Percentiles rank a stretch among this genome's conserved stretches.
Evolutionary conservation across 495 filamentous ascomycete species (phyloP).

Genomic region (Penicillium soppii): DNA sequence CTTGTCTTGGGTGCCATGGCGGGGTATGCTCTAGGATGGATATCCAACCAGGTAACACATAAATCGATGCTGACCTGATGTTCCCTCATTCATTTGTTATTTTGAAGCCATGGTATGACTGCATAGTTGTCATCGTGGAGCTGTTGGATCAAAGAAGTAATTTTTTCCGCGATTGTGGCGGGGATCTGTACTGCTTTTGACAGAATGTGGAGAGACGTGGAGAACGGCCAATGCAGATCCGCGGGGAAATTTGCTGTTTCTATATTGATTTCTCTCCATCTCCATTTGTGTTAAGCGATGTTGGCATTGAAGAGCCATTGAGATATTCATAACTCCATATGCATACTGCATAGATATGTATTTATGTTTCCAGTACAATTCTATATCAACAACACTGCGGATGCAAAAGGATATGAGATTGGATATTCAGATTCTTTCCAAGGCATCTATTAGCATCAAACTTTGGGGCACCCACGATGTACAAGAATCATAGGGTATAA

Average conservation of each 20-base stretch:
- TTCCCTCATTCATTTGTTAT: not conserved
- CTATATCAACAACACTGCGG: no score
- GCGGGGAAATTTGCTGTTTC: conserved; percentile 8
- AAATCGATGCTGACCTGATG: conserved; percentile 5
- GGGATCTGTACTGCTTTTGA: not conserved
- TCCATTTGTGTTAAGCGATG: no score
- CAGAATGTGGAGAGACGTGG: not conserved
- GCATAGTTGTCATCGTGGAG: conserved; percentile 1
- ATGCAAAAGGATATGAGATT: no score
- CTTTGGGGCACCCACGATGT: no score
- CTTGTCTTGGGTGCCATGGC: not conserved
- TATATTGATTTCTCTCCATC: no score
- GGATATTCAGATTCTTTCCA: no score
- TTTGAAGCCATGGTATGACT: conserved; percentile 3
- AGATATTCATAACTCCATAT: no score
- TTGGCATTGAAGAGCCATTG: no score
- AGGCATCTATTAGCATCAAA: no score
- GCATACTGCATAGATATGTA: no score
- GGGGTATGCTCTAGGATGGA: not conserved
- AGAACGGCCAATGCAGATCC: conserved; percentile 3
- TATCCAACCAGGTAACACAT: conserved; percentile 16
- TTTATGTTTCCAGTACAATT: no score
- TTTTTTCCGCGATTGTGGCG: conserved; percentile 8
- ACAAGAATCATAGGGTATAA: no score
- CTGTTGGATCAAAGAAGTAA: conserved; percentile 10